A percentile compares a stretch with the other conserved stretches of the same genome.
These are phyloP conservation scores for Trichoderma citrinoviride DNA, from an alignment of 2,329 filamentous ascomycete species.

Conservation along the genomic window DNA sequence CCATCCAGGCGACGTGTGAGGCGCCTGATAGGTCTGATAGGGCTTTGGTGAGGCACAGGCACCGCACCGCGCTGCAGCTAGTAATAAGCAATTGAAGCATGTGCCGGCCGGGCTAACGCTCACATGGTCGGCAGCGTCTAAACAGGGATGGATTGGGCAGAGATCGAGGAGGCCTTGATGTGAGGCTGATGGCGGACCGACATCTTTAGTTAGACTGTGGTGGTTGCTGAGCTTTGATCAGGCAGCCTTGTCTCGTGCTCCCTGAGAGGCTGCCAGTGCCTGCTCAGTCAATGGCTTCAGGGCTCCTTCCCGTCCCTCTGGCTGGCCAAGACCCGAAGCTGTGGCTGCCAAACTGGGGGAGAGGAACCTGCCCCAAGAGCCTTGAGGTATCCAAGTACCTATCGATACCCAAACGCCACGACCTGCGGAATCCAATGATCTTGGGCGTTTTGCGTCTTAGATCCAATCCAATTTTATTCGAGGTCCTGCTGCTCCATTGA, in stretches of 20 bases:
- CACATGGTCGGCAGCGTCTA: conserved; percentile 2
- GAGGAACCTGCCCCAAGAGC: not conserved
- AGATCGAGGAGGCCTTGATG: not conserved
- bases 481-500: not conserved
- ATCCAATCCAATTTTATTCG: too few relatives aligned
- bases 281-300: too few relatives aligned
- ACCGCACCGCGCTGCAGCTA: not conserved
- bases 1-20: conserved; percentile 15
- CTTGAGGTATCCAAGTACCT: not conserved
- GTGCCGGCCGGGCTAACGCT: conserved; percentile 4
- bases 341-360: not conserved
- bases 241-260: conserved; percentile 13
- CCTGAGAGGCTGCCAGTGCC: not conserved
- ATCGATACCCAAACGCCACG: not conserved
- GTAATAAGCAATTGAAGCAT: conserved; percentile 2
- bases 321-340: not conserved
- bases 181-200: not conserved
- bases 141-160: not conserved
- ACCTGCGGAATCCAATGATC: not conserved
- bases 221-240: not conserved
- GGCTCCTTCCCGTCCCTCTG: not conserved
- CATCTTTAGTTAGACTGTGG: not conserved
- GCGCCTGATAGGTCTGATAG: conserved; percentile 21
- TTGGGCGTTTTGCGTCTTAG: not conserved
- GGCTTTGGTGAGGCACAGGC: conserved; percentile 17